Percentiles rank a stretch among this genome's conserved stretches.
Evolutionary conservation across 192 early-diverging fungal species (phyloP).

Genomic region (Cladochytrium replicatum): DNA sequence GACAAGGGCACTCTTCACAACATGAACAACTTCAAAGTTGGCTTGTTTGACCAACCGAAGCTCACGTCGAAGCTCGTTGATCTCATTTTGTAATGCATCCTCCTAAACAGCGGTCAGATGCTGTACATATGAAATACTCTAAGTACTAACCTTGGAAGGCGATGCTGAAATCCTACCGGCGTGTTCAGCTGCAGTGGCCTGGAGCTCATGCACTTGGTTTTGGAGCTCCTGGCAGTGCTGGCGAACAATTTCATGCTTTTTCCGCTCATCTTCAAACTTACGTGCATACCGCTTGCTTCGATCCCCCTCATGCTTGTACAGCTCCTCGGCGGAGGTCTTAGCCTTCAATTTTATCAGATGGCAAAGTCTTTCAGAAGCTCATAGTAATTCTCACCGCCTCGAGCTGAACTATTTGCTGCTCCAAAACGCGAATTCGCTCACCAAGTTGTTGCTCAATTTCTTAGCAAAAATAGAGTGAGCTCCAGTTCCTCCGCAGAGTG

Average conservation of each 20-base stretch:
- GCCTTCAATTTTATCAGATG: conserved; percentile 1
- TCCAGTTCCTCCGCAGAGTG: no score
- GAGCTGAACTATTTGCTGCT: conserved; percentile 1
- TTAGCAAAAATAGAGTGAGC: no score
- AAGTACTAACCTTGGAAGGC: no score
- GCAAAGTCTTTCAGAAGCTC: neutral
- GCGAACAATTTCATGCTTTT: neutral
- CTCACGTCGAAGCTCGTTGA: conserved; percentile 10
- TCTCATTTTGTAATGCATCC: no score
- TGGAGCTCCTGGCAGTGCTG: neutral
- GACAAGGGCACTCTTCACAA: no score
- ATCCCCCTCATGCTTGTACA: conserved; percentile 17
- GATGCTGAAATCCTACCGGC: no score
- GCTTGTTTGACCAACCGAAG: conserved; percentile 10
- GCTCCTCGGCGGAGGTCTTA: conserved; percentile 10
- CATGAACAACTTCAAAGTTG: conserved; percentile 12
- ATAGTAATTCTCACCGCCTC: conserved; percentile 15
- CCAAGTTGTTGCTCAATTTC: no score
- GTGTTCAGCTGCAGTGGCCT: no score
- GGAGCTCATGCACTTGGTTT: no score
- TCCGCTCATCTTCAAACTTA: conserved; percentile 15
- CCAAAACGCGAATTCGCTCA: conserved; percentile 13
- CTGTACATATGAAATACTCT: no score
- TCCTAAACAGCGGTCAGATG: no score
- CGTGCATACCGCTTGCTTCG: conserved; percentile 7